These are phyloP conservation scores for Leptosphaerulina australis DNA, from an alignment of 2,329 filamentous ascomycete species.

Conservation along the genomic window DNA sequence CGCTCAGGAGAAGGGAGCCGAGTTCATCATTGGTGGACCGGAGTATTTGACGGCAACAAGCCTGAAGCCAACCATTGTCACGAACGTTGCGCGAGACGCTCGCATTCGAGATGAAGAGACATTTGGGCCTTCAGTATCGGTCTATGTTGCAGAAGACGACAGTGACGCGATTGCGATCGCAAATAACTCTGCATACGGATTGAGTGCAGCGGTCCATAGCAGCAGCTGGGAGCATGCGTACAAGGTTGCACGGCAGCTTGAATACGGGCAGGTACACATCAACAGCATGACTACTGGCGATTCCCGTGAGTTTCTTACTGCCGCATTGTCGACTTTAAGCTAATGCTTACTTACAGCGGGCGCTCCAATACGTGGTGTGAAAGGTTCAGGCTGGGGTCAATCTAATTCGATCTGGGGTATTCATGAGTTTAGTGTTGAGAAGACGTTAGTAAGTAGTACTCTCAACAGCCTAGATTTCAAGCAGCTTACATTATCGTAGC, in stretches of 20 bases:
- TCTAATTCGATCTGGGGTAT: conserved; percentile 30
- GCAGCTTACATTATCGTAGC: too few relatives aligned
- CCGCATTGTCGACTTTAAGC: neutral
- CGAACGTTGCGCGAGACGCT: conserved; percentile 58
- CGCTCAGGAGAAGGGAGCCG: conserved; percentile 62
- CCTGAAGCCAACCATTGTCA: conserved; percentile 57
- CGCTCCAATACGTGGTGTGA: conserved; percentile 21
- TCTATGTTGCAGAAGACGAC: conserved; percentile 68
- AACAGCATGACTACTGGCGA: conserved; percentile 47
- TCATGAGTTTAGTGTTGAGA: conserved; percentile 25
- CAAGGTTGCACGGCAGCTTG: conserved; percentile 48
- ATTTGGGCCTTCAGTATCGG: conserved; percentile 74
- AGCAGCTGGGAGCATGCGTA: conserved; percentile 59
- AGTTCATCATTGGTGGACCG: conserved; percentile 56
- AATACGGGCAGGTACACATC: conserved; percentile 57
- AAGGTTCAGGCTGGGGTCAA: conserved; percentile 26
- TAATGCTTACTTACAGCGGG: conserved; percentile 2
- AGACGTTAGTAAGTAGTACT: neutral
- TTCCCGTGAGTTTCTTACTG: conserved; percentile 4
- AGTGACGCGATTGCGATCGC: conserved; percentile 75
- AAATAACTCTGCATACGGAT: conserved; percentile 81
- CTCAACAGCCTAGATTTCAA: too few relatives aligned
- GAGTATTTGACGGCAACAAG: conserved; percentile 50
- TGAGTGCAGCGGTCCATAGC: conserved; percentile 74
- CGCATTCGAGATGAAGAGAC: conserved; percentile 74